A percentile compares a stretch with the other conserved stretches of the same genome.
phyloP scores from a whole-genome alignment of 768 basidiomycete species.

The Tulasnella sp. region DNA sequence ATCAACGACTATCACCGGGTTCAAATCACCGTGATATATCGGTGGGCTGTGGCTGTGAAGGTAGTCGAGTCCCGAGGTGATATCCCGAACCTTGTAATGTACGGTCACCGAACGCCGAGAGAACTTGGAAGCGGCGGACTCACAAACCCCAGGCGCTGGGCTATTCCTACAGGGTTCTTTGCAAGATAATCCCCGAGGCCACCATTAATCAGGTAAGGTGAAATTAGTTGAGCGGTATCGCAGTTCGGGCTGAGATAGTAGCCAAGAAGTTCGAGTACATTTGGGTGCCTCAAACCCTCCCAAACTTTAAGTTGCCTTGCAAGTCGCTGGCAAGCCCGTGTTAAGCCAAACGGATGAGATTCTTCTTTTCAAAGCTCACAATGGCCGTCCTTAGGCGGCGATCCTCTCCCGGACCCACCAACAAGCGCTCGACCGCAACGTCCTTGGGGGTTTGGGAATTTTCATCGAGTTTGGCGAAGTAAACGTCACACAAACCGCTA shows the following conservation, averaged over 20 bases:
- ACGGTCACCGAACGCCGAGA: neutral
- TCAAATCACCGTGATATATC: neutral
- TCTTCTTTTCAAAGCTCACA: neutral
- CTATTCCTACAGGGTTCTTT: neutral
- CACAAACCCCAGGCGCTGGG: neutral
- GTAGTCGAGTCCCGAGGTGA: neutral
- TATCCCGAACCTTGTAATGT: neutral
- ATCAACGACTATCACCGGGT: neutral
- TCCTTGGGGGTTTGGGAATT: neutral
- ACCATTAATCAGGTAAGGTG: neutral
- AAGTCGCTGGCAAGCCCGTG: neutral
- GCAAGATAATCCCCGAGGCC: neutral
- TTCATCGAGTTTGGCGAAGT: neutral
- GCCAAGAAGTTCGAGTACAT: neutral
- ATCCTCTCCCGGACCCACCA: neutral
- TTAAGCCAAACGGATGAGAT: neutral
- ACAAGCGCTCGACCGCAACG: neutral
- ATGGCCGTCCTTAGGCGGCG: neutral
- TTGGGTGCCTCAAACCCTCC: neutral
- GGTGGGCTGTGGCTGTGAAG: neutral
- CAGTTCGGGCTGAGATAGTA: neutral
- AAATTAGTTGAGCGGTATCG: neutral
- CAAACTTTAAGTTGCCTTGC: neutral
- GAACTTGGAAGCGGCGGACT: neutral
- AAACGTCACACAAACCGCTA: neutral